phyloP scores from a whole-genome alignment of 2,329 filamentous ascomycete species.

The Colletotrichum godetiae region DNA sequence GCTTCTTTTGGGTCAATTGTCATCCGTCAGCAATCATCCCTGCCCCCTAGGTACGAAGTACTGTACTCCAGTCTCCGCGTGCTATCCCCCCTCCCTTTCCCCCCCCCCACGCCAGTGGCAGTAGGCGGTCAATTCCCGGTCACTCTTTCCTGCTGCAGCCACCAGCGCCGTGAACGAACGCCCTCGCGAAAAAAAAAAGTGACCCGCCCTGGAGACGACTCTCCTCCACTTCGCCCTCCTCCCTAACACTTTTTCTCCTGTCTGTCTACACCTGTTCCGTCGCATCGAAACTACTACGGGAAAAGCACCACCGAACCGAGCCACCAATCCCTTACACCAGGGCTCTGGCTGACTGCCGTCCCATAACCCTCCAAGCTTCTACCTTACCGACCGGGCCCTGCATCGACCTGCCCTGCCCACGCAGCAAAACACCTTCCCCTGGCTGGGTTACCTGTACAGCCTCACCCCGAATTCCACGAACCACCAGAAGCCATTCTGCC shows the following conservation, averaged over 20 bases:
- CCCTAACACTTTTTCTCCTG: conserved; percentile 11
- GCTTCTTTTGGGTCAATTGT: background rate
- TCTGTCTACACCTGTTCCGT: conserved; percentile 20
- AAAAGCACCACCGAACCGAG: background rate
- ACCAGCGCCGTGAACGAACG: background rate
- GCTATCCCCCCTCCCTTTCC: background rate
- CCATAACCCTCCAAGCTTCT: background rate
- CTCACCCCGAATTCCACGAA: conserved; percentile 15
- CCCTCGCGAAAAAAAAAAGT: background rate
- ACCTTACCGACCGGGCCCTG: background rate
- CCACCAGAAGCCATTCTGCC: conserved; percentile 6
- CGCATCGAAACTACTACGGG: conserved; percentile 5
- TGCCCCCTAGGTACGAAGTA: background rate
- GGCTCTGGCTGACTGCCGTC: background rate
- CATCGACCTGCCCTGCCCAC: background rate
- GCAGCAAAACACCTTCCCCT: conserved; percentile 2
- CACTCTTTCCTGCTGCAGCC: background rate
- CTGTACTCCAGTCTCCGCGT: too few species aligned
- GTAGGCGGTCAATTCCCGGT: conserved; percentile 20
- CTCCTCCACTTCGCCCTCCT: conserved; percentile 30
- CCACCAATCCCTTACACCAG: conserved; percentile 13
- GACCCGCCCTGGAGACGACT: conserved; percentile 21
- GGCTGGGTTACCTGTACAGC: conserved; percentile 21
- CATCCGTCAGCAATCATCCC: background rate
- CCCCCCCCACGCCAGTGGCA: conserved; percentile 19